A percentile compares a stretch with the other conserved stretches of the same genome.
These are phyloP conservation scores for Lactarius indigo DNA, from an alignment of 768 basidiomycete genomes.

Conservation along the genomic window DNA sequence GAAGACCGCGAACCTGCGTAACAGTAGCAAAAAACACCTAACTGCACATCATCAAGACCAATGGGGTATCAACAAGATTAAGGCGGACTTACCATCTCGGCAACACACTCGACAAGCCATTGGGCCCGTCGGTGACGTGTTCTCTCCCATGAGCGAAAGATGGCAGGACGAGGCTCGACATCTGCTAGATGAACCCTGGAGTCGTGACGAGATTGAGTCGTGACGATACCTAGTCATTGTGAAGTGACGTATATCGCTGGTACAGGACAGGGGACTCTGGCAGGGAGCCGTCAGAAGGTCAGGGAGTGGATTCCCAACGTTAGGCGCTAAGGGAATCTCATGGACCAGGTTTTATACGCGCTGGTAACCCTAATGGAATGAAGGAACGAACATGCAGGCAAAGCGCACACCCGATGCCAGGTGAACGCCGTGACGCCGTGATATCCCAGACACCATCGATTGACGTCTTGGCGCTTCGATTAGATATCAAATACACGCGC, in stretches of 20 bases:
- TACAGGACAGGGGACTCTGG: background rate
- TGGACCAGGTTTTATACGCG: conserved; percentile 5
- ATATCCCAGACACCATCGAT: background rate
- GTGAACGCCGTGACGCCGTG: background rate
- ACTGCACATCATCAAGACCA: conserved; percentile 6
- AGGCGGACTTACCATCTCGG: conserved; percentile 48
- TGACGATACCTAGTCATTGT: background rate
- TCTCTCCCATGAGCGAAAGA: conserved; percentile 50
- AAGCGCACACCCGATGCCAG: background rate
- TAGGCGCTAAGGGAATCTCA: background rate
- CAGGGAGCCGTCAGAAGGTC: background rate
- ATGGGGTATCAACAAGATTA: background rate
- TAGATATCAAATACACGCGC: background rate
- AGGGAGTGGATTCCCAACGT: background rate
- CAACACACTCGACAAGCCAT: conserved; percentile 55
- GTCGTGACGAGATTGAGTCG: background rate
- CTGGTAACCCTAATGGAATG: background rate
- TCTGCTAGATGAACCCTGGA: conserved; percentile 41
- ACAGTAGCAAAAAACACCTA: conserved; percentile 23
- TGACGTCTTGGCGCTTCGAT: background rate
- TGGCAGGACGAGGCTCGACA: conserved; percentile 36
- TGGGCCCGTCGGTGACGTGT: conserved; percentile 40
- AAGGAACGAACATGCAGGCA: background rate
- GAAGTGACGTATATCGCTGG: background rate
- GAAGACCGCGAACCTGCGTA: conserved; percentile 14